Conservation (phyloP, 495 filamentous ascomycete species). For the Apodospora peruviana region DNA sequence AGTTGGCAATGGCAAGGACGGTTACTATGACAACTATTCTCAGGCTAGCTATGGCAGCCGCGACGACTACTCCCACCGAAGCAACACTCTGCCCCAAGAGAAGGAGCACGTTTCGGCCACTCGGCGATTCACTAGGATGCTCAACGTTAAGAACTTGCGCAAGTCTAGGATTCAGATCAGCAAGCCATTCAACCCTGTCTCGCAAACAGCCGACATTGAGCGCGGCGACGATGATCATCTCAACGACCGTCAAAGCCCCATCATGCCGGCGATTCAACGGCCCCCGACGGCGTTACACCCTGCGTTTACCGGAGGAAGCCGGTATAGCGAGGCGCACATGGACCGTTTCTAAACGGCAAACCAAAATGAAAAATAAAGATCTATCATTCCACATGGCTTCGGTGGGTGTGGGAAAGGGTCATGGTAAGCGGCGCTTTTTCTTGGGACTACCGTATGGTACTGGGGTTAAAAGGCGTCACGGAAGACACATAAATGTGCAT, state of each 20-base stretch:
- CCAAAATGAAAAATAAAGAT: not conserved
- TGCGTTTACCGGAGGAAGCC: slow-evolving; percentile 27
- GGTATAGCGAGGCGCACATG: slow-evolving; percentile 46
- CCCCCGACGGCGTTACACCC: slow-evolving; percentile 49
- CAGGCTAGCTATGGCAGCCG: slow-evolving; percentile 11
- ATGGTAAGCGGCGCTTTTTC: not conserved
- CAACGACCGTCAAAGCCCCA: slow-evolving; percentile 40
- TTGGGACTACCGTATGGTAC: no score
- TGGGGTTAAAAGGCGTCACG: no score
- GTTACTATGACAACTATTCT: slow-evolving; percentile 30
- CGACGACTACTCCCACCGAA: slow-evolving; percentile 27
- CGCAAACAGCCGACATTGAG: slow-evolving; percentile 24
- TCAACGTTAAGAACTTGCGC: slow-evolving; percentile 33
- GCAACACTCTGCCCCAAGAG: slow-evolving; percentile 21
- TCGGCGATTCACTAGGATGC: slow-evolving; percentile 22
- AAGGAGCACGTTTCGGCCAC: slow-evolving; percentile 21
- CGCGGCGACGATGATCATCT: slow-evolving; percentile 9
- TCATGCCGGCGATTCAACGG: slow-evolving; percentile 43
- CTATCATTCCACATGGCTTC: not conserved
- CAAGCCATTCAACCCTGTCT: slow-evolving; percentile 27
- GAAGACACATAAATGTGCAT: not conserved
- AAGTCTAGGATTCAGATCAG: slow-evolving; percentile 38
- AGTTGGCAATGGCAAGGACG: slow-evolving; percentile 28
- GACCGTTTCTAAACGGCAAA: slow-evolving; percentile 17
- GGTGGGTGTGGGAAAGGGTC: not conserved